Evolutionary conservation across 2,329 filamentous ascomycete genomes (phyloP).

Genomic region (Colletotrichum tamarilloi): DNA sequence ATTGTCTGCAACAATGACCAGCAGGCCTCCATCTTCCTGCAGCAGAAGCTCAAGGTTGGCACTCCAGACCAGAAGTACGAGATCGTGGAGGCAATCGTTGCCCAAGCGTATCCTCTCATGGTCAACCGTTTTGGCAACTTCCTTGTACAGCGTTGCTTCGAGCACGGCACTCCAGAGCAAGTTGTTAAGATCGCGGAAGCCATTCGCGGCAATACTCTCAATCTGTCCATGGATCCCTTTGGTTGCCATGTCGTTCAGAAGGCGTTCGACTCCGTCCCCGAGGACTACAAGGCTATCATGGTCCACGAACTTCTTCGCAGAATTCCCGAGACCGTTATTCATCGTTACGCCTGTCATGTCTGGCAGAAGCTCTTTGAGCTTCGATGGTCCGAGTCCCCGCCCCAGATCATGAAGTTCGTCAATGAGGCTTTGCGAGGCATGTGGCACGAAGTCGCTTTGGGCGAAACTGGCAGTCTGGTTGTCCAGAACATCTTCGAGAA

Average conservation of each 20-base stretch:
- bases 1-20: slow-evolving; percentile 99
- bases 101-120: slow-evolving; percentile 95
- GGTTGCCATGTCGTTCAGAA: slow-evolving; percentile 99
- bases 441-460: slow-evolving; percentile 98
- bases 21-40: slow-evolving; percentile 97
- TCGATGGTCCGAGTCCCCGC: slow-evolving; percentile 92
- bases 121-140: slow-evolving; percentile 99
- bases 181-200: slow-evolving; percentile 94
- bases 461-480: slow-evolving; percentile 96
- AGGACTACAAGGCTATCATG: slow-evolving; percentile 98
- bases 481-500: slow-evolving; percentile 99
- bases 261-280: slow-evolving; percentile 96
- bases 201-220: slow-evolving; percentile 93
- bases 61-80: slow-evolving; percentile 96
- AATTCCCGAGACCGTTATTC: slow-evolving; percentile 97
- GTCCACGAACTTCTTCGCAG: slow-evolving; percentile 96
- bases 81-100: slow-evolving; percentile 95
- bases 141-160: slow-evolving; percentile 97
- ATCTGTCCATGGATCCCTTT: slow-evolving; percentile 97
- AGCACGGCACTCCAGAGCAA: slow-evolving; percentile 95
- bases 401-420: slow-evolving; percentile 98
- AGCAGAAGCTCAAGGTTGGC: slow-evolving; percentile 98
- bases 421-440: slow-evolving; percentile 95
- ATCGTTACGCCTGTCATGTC: slow-evolving; percentile 98
- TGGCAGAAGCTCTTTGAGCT: slow-evolving; percentile 99